Evolutionary conservation across 2,329 filamentous ascomycete species (phyloP).

Genomic region (Immersiporthe knoxdaviesiana): DNA sequence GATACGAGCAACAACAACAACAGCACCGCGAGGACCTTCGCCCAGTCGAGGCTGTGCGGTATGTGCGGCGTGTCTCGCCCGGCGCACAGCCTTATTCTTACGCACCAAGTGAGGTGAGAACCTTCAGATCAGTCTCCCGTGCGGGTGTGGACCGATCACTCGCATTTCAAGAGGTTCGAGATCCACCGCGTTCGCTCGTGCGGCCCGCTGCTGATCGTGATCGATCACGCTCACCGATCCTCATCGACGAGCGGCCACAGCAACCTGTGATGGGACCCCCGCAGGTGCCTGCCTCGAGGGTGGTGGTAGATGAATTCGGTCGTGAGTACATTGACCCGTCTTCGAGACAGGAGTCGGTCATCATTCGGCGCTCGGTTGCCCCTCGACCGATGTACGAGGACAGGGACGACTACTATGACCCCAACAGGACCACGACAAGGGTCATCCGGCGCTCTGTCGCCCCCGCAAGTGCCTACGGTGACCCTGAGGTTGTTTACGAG

Average conservation of each 20-base stretch:
- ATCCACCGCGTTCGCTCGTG: constrained; percentile 50
- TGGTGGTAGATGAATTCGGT: constrained; percentile 82
- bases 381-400: constrained; percentile 41
- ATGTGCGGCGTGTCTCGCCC: constrained; percentile 45
- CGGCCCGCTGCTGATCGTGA: constrained; percentile 53
- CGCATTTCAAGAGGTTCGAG: constrained; percentile 48
- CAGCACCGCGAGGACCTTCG: constrained; percentile 41
- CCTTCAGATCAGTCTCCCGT: constrained; percentile 47
- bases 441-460: constrained; percentile 55
- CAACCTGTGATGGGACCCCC: constrained; percentile 53
- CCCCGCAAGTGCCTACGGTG: constrained; percentile 46
- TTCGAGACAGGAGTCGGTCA: constrained; percentile 39
- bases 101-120: constrained; percentile 42
- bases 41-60: constrained; percentile 38
- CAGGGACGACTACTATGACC: constrained; percentile 33
- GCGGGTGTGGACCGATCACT: constrained; percentile 46
- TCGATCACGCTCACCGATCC: constrained; percentile 52
- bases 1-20: constrained; percentile 37
- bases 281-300: constrained; percentile 61
- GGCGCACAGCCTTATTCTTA: constrained; percentile 43
- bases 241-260: constrained; percentile 49
- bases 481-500: constrained; percentile 68
- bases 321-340: constrained; percentile 72
- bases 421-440: constrained; percentile 28
- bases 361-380: constrained; percentile 57